A percentile compares a stretch with the other conserved stretches of the same genome.
Evolutionary conservation across 2,329 filamentous ascomycete species (phyloP).

Genomic region (Pestalotiopsis sp.): DNA sequence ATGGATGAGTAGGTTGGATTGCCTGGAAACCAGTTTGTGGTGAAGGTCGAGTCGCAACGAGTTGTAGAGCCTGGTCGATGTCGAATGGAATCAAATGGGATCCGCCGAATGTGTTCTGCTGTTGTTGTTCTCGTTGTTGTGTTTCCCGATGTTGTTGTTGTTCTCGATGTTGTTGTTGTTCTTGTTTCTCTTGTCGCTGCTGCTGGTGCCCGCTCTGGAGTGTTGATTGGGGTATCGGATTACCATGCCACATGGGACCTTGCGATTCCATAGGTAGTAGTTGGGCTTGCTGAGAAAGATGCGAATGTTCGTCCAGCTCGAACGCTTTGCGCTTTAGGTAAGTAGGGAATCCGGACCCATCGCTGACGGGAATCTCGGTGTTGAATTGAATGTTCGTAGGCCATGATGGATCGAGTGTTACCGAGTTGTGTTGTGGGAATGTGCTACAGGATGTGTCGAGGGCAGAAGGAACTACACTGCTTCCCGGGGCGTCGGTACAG

Average conservation of each 20-base stretch:
- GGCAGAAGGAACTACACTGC: neutral
- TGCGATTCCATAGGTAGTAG: too few species aligned
- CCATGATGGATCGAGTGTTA: neutral
- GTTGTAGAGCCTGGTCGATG: slow-evolving; percentile 78
- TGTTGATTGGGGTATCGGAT: too few species aligned
- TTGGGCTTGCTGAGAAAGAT: too few species aligned
- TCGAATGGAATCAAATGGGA: slow-evolving; percentile 60
- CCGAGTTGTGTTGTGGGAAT: neutral
- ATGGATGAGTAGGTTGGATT: slow-evolving; percentile 88
- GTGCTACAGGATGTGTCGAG: neutral
- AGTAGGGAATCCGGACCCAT: neutral
- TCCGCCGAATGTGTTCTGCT: neutral
- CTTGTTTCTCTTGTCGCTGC: too few species aligned
- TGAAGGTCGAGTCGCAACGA: slow-evolving; percentile 77
- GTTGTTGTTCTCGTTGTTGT: neutral
- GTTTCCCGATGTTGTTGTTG: neutral
- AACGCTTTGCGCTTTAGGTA: neutral
- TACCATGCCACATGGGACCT: too few species aligned
- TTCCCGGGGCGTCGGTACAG: neutral
- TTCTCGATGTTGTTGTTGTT: too few species aligned
- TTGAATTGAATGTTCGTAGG: neutral
- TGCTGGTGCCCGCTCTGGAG: too few species aligned
- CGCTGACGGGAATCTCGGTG: neutral
- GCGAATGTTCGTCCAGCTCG: too few species aligned
- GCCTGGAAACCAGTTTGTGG: slow-evolving; percentile 85